Evolutionary conservation across 1,284 basidiomycete genomes (phyloP).

Genomic region (Ceratobasidium sp.): DNA sequence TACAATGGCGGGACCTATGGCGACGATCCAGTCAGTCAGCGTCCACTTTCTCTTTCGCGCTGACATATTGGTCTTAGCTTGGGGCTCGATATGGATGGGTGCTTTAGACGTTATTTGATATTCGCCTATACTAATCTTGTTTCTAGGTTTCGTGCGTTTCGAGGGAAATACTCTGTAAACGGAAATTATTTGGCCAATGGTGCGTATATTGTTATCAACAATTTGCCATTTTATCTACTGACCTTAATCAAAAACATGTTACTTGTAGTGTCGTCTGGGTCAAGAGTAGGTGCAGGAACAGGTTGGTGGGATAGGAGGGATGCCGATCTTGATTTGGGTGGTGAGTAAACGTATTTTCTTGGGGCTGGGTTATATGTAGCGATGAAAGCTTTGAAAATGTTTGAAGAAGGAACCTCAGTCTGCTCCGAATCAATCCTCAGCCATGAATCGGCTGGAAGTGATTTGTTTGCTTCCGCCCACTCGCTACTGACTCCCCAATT

Average conservation of each 20-base stretch:
- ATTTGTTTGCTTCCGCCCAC: neutral
- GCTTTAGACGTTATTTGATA: neutral
- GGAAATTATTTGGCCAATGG: no score
- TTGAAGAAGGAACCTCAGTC: neutral
- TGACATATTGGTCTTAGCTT: neutral
- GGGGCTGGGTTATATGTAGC: no score
- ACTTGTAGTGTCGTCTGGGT: no score
- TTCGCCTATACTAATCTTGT: no score
- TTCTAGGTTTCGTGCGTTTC: no score
- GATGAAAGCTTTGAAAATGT: no score
- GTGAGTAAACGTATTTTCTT: no score
- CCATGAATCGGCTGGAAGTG: neutral
- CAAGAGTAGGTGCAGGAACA: no score
- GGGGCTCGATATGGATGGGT: neutral
- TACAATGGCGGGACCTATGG: neutral
- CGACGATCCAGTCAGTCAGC: neutral
- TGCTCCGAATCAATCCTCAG: neutral
- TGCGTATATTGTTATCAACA: neutral
- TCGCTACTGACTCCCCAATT: neutral
- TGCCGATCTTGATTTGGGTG: no score
- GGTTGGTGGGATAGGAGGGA: no score
- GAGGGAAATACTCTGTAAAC: no score
- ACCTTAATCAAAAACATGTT: neutral
- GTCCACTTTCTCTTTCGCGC: neutral
- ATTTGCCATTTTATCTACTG: neutral